A percentile compares a stretch with the other conserved stretches of the same genome.
These are phyloP conservation scores for Starmerella stellata DNA, from an alignment of 805 yeast species.

Conservation along the genomic window DNA sequence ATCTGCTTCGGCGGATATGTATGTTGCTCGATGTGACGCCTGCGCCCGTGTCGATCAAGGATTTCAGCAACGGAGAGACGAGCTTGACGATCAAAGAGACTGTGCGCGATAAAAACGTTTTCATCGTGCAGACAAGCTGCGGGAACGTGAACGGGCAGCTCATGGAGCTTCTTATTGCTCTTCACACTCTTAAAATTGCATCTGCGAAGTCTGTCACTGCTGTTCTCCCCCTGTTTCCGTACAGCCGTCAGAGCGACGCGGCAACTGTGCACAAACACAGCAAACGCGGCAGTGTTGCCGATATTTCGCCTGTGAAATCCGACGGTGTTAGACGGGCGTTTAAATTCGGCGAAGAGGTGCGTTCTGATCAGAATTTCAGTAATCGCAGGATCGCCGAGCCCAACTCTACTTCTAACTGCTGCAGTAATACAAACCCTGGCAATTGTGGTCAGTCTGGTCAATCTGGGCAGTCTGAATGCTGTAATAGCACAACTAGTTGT, in stretches of 20 bases:
- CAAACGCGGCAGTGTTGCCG: neutral
- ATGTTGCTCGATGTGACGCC: slow-evolving; percentile 54
- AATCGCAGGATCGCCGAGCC: too few species aligned
- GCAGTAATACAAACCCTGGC: neutral
- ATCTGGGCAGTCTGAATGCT: neutral
- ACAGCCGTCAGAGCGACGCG: slow-evolving; percentile 87
- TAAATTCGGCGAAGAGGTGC: neutral
- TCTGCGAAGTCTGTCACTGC: slow-evolving; percentile 79
- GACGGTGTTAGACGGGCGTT: neutral
- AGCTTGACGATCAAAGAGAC: slow-evolving; percentile 70
- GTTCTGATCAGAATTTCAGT: neutral
- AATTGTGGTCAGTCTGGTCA: neutral
- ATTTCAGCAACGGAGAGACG: slow-evolving; percentile 73
- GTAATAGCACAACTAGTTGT: slow-evolving; percentile 6
- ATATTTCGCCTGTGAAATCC: neutral
- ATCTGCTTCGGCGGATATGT: slow-evolving; percentile 57
- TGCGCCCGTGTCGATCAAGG: slow-evolving; percentile 37
- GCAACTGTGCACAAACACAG: slow-evolving; percentile 36
- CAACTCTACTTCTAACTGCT: too few species aligned
- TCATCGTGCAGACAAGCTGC: slow-evolving; percentile 70
- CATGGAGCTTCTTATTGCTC: slow-evolving; percentile 62
- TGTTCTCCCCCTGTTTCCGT: slow-evolving; percentile 83
- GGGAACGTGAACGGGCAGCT: slow-evolving; percentile 78
- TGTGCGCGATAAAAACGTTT: slow-evolving; percentile 91
- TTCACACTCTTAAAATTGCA: slow-evolving; percentile 85